Evolutionary conservation across 2,329 filamentous ascomycete species (phyloP).

Genomic region (Botrytis pseudocinerea): DNA sequence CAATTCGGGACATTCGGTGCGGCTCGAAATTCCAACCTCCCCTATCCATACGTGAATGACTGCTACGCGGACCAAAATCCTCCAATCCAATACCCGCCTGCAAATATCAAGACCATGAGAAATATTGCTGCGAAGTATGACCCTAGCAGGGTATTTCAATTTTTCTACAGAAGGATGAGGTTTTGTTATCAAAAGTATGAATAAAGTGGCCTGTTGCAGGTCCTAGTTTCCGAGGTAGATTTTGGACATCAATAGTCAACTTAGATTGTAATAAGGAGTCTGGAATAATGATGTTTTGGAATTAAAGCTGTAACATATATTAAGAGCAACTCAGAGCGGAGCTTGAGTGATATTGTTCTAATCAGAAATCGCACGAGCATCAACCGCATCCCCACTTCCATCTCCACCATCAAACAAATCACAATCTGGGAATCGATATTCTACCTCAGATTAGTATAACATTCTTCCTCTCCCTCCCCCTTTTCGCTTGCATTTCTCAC

Average conservation of each 20-base stretch:
- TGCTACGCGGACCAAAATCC: slow-evolving; percentile 15
- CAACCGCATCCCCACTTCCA: neutral
- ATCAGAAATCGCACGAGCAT: neutral
- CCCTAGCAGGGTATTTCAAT: neutral
- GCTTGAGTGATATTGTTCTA: neutral
- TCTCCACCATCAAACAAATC: neutral
- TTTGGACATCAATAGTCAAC: neutral
- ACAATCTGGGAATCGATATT: slow-evolving; percentile 17
- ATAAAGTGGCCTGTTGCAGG: neutral
- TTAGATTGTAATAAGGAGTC: neutral
- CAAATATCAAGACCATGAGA: neutral
- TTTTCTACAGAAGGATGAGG: slow-evolving; percentile 8
- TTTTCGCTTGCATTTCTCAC: too few relatives aligned
- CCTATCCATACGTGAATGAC: neutral
- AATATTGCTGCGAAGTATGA: neutral
- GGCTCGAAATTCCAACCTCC: neutral
- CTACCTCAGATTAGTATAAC: neutral
- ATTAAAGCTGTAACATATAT: neutral
- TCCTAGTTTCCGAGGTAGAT: neutral
- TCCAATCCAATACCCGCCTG: neutral
- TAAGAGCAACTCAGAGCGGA: neutral
- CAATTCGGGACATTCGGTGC: neutral
- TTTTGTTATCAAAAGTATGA: neutral
- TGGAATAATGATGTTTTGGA: neutral
- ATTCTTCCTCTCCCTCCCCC: neutral